Evolutionary conservation across 208 protist species (phyloP).

Genomic region (Leishmania gerbilli): DNA sequence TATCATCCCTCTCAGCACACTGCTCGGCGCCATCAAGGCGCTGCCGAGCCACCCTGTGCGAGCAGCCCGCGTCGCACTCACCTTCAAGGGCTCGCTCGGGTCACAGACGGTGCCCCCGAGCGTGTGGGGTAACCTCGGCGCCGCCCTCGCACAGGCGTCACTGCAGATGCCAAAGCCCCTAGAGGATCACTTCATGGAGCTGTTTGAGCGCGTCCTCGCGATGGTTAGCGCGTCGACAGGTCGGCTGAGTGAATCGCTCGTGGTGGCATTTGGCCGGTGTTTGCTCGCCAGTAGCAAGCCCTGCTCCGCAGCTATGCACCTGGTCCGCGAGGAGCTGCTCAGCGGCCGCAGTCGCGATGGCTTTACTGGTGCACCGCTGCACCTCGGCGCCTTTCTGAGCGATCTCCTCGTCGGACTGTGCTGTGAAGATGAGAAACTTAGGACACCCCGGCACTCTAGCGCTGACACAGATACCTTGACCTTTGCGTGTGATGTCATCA

Average conservation of each 20-base stretch:
- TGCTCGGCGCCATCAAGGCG: conserved; percentile 38
- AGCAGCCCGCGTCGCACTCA: conserved; percentile 39
- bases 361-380: conserved; percentile 20
- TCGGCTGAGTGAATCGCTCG: conserved; percentile 45
- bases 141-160: conserved; percentile 47
- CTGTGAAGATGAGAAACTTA: neutral
- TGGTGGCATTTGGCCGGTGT: conserved; percentile 69
- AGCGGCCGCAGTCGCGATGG: conserved; percentile 50
- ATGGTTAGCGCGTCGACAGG: conserved; percentile 46
- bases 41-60: conserved; percentile 33
- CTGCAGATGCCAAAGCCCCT: conserved; percentile 43
- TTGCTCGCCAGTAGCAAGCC: conserved; percentile 49
- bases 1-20: conserved; percentile 39
- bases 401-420: conserved; percentile 72
- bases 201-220: conserved; percentile 61
- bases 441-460: neutral
- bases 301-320: conserved; percentile 34
- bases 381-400: conserved; percentile 76
- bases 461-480: conserved; percentile 33
- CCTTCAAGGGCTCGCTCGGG: conserved; percentile 34
- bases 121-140: conserved; percentile 39
- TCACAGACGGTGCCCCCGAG: conserved; percentile 24
- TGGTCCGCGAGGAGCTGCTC: conserved; percentile 76
- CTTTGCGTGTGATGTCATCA: conserved; percentile 67
- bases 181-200: conserved; percentile 58